These are phyloP conservation scores for Ulota crispa DNA, from an alignment of 225 moss, liverwort and hornwort species.

Conservation along the genomic window DNA sequence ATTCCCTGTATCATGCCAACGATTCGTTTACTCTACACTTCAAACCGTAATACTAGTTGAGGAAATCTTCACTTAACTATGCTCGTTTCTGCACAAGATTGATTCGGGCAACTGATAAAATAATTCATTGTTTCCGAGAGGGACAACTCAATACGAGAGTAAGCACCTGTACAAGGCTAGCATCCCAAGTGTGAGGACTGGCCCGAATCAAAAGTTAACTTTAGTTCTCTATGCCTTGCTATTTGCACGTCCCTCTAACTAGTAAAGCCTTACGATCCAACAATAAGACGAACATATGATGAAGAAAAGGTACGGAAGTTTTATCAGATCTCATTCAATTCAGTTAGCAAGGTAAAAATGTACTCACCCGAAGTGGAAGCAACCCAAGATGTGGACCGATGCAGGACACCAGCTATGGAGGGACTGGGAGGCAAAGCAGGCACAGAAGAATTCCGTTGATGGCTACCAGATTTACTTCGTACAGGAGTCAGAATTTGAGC, in stretches of 20 bases:
- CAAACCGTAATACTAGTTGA: not conserved
- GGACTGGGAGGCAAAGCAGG: constrained; percentile 93
- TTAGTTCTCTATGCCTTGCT: not conserved
- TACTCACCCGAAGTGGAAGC: constrained; percentile 89
- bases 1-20: constrained; percentile 63
- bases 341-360: not conserved
- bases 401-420: constrained; percentile 73
- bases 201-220: not conserved
- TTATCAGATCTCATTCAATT: not conserved
- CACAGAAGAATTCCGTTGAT: constrained; percentile 75
- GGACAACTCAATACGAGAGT: not conserved
- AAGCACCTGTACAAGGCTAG: not conserved
- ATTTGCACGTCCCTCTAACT: not conserved
- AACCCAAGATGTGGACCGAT: constrained; percentile 97
- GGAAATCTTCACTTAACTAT: not conserved
- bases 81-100: not conserved
- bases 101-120: not conserved
- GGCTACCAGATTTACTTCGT: constrained; percentile 47
- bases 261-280: not conserved
- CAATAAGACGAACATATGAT: not conserved
- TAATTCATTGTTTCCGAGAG: not conserved
- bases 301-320: not conserved
- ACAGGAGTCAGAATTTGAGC: constrained; percentile 63
- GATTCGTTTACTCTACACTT: constrained; percentile 4
- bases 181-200: not conserved